Conservation (phyloP, 345 rosid genomes). For the Physaria fendleri region DNA sequence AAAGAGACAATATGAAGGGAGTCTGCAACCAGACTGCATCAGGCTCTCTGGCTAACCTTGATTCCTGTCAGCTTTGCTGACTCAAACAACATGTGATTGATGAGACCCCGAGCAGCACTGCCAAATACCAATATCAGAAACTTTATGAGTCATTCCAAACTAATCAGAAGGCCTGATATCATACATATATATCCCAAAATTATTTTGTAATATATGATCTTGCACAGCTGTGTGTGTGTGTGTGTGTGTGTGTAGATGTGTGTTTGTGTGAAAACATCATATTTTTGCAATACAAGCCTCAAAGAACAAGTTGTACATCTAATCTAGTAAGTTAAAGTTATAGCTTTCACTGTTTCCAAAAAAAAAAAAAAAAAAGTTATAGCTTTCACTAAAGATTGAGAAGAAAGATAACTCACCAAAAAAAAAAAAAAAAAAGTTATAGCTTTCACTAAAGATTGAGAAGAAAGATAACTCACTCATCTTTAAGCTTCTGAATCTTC, state of each 20-base stretch:
- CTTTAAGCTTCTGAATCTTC: constrained; percentile 84
- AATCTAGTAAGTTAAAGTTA: too few species aligned
- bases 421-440: too few species aligned
- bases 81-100: constrained; percentile 83
- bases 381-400: too few species aligned
- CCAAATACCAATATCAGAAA: constrained; percentile 24
- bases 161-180: too few species aligned
- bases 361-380: too few species aligned
- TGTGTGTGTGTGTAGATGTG: neutral
- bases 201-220: neutral
- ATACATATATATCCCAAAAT: neutral
- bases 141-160: neutral
- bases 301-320: neutral
- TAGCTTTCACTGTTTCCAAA: too few species aligned
- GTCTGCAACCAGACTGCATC: constrained; percentile 13
- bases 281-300: neutral
- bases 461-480: constrained; percentile 54
- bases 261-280: constrained; percentile 1
- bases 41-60: constrained; percentile 54
- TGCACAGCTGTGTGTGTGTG: neutral
- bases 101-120: constrained; percentile 97
- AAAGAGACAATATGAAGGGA: neutral
- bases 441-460: neutral
- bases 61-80: constrained; percentile 72
- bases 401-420: constrained; percentile 29